A percentile compares a stretch with the other conserved stretches of the same genome.
Conservation (phyloP, 139 green algal genomes). For the Picochlorum sp. region DNA sequence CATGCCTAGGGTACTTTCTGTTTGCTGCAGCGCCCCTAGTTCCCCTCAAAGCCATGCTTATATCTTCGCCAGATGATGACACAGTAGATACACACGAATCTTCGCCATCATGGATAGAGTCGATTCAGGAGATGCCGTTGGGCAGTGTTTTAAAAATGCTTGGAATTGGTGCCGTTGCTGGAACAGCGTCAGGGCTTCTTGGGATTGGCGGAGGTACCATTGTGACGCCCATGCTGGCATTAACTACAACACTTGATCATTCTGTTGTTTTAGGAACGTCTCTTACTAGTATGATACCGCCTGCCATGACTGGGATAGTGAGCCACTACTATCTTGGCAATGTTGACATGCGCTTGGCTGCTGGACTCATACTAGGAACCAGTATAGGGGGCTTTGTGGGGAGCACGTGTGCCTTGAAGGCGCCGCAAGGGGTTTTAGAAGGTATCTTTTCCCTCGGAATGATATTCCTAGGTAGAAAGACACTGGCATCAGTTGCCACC, state of each 20-base stretch:
- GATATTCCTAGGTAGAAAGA: slow-evolving; percentile 50
- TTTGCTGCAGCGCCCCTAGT: slow-evolving; percentile 53
- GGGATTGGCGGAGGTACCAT: slow-evolving; percentile 58
- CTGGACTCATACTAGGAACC: slow-evolving; percentile 44
- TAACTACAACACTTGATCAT: slow-evolving; percentile 14
- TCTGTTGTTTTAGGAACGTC: slow-evolving; percentile 49
- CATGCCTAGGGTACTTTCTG: slow-evolving; percentile 51
- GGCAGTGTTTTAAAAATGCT: slow-evolving; percentile 23
- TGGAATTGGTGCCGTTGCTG: slow-evolving; percentile 42
- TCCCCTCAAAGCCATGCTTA: slow-evolving; percentile 37
- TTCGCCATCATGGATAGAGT: background rate
- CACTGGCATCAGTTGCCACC: slow-evolving; percentile 17
- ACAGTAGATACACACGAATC: background rate
- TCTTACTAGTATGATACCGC: slow-evolving; percentile 55
- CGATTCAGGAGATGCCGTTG: background rate
- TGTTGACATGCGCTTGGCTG: slow-evolving; percentile 60
- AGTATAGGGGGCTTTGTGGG: slow-evolving; percentile 40
- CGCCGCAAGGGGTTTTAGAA: slow-evolving; percentile 45
- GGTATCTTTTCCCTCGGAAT: slow-evolving; percentile 53
- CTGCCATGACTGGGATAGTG: slow-evolving; percentile 33
- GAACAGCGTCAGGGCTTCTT: slow-evolving; percentile 57
- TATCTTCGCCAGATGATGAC: background rate
- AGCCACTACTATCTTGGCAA: slow-evolving; percentile 61
- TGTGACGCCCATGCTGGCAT: slow-evolving; percentile 46
- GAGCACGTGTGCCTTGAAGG: slow-evolving; percentile 38